Base-by-base conservation (phyloP, 768 basidiomycete species). In the Cyathus striatus region DNA sequence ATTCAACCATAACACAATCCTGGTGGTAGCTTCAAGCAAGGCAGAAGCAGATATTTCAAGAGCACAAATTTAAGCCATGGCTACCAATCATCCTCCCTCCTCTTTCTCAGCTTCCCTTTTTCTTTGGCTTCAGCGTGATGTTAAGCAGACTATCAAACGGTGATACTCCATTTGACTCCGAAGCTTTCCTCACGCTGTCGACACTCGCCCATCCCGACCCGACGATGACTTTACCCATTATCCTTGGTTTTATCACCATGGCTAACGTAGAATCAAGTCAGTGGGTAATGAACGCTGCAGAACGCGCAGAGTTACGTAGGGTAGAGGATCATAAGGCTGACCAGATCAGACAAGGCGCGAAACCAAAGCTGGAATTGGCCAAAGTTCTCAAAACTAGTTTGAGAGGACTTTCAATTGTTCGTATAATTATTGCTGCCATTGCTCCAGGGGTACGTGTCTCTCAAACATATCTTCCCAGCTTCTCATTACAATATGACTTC, bases 261-360 rank as follows among this genome's bases (percentile, higher is more conserved):
- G 83, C 83, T 2, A 90, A 89, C 49, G 83, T 88, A 9, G 89
- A 91, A 55, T 80, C 83, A 6, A 75, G 80, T 25, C 76, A 76
- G 30, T 89, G 85, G 87, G 75, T 89, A 46, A 68, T 81, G 64
- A 77, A 72, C 23, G 70, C 79, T 3, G 74, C 72, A 13, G 77
- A 79, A 48, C 70, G 69, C 27, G 70, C 76, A 53, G 74, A 73
- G 32, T 64, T 73, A 43, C 69, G 68, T 42, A 61, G 65, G 26
- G 65, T 73, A 23, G 71, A 76, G 48, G 66, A 73, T 45, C 64
- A 69, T 54, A 73, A 66, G 39, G 73, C 70, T 38, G 71, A 70
- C 37, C 68, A 62, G 41, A 65, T 73, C 3, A 69, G 72, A 24
- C 63, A 68, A 23, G 66, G 73, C 23, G 60, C 74, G 17, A 66